These are phyloP conservation scores for Solanum etuberosum DNA, from an alignment of 257 asterid species.

Conservation along the genomic window DNA sequence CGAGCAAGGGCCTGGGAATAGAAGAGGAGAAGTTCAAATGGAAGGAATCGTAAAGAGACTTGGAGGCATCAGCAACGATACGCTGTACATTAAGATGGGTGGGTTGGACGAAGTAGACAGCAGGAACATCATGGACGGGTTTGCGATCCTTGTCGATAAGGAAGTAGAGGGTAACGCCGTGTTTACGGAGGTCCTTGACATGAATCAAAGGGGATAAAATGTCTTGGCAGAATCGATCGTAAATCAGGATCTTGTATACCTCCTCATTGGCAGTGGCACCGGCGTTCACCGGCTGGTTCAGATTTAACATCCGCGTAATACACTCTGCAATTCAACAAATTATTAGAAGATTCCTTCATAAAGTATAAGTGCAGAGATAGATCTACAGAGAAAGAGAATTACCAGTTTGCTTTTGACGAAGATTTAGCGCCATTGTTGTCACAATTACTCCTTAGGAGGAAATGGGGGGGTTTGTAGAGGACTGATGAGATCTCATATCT, in stretches of 20 bases:
- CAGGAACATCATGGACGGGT: constrained; percentile 94
- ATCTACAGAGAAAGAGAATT: background rate
- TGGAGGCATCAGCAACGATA: constrained; percentile 60
- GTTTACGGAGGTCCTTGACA: constrained; percentile 94
- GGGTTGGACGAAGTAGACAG: constrained; percentile 82
- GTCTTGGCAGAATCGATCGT: constrained; percentile 85
- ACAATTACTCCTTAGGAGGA: background rate
- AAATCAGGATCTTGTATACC: constrained; percentile 95
- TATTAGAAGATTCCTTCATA: background rate
- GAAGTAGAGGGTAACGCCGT: constrained; percentile 91
- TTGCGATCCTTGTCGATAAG: constrained; percentile 94
- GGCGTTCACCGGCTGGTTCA: constrained; percentile 71
- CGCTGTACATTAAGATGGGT: constrained; percentile 64
- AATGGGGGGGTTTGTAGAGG: background rate
- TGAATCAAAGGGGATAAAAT: constrained; percentile 92
- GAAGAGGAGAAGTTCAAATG: constrained; percentile 94
- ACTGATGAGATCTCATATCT: background rate
- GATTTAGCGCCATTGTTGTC: constrained; percentile 62
- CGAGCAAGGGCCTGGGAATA: constrained; percentile 80
- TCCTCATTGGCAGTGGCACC: constrained; percentile 80
- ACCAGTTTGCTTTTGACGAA: constrained; percentile 90
- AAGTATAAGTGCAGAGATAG: background rate
- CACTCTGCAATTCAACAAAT: constrained; percentile 42
- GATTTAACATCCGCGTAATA: constrained; percentile 91
- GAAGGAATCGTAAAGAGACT: constrained; percentile 67